Conservation (phyloP, 225 moss, liverwort and hornwort genomes). For the Polytrichum commune region DNA sequence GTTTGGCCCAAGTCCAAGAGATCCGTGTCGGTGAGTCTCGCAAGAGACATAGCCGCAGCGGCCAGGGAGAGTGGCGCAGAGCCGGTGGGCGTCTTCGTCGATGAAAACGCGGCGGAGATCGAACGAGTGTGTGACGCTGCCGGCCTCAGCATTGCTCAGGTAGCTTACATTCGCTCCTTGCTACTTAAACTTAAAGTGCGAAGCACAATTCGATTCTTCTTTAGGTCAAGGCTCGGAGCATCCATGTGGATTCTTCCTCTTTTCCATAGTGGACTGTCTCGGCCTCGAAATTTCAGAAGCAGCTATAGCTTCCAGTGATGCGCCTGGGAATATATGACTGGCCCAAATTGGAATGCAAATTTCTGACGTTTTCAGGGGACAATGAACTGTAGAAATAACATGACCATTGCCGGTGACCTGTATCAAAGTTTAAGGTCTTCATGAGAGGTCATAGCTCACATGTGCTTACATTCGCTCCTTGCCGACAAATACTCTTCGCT, state of each 20-base stretch:
- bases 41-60: constrained; percentile 73
- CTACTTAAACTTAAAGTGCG: too few species aligned
- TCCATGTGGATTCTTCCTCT: too few species aligned
- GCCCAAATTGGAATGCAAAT: too few species aligned
- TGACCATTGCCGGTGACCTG: too few species aligned
- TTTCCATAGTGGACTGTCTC: too few species aligned
- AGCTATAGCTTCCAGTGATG: background rate
- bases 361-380: too few species aligned
- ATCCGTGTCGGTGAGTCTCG: constrained; percentile 51
- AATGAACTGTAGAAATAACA: too few species aligned
- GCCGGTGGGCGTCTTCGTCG: constrained; percentile 89
- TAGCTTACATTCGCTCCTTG: constrained; percentile 4
- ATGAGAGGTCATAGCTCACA: background rate
- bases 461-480: background rate
- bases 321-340: background rate
- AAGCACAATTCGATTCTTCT: too few species aligned
- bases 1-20: constrained; percentile 79
- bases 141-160: constrained; percentile 63
- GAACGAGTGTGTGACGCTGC: constrained; percentile 51
- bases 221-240: too few species aligned
- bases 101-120: constrained; percentile 62
- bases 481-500: too few species aligned
- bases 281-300: too few species aligned
- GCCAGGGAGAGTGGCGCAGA: constrained; percentile 79
- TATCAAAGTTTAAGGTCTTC: too few species aligned